Conservation (phyloP, 2,329 filamentous ascomycete genomes). For the Alternaria consortialis region DNA sequence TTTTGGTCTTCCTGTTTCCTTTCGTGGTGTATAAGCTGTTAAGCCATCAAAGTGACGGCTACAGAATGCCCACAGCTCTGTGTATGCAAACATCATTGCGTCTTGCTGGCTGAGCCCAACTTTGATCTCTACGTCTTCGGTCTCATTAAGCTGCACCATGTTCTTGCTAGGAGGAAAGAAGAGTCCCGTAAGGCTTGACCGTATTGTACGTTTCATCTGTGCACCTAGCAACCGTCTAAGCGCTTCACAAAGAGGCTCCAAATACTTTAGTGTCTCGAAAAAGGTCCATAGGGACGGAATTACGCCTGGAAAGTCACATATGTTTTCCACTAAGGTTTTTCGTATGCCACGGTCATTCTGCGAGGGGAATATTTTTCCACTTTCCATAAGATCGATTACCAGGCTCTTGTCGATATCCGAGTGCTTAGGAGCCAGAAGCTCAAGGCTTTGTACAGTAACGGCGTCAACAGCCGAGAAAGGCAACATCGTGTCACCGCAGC, state of each 20-base stretch:
- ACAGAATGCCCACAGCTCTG: slow-evolving; percentile 21
- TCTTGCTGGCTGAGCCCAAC: slow-evolving; percentile 5
- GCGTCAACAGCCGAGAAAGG: slow-evolving; percentile 11
- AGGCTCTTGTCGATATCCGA: slow-evolving; percentile 14
- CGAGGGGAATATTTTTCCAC: slow-evolving; percentile 16
- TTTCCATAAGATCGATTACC: slow-evolving; percentile 13
- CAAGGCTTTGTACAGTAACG: slow-evolving; percentile 16
- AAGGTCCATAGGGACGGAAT: slow-evolving; percentile 24
- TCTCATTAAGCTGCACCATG: slow-evolving; percentile 16
- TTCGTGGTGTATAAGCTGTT: slow-evolving; percentile 17
- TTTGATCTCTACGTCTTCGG: slow-evolving; percentile 14
- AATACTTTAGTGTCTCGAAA: slow-evolving; percentile 28
- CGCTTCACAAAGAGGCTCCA: slow-evolving; percentile 22
- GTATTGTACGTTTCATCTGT: slow-evolving; percentile 22
- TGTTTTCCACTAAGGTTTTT: slow-evolving; percentile 15
- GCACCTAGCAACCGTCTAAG: slow-evolving; percentile 20
- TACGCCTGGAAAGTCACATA: slow-evolving; percentile 8
- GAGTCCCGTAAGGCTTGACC: slow-evolving; percentile 14
- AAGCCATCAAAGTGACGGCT: slow-evolving; percentile 20
- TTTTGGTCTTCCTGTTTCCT: slow-evolving; percentile 17
- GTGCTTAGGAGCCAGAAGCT: slow-evolving; percentile 17
- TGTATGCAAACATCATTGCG: slow-evolving; percentile 15
- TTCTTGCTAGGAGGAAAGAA: slow-evolving; percentile 16
- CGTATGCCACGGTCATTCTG: slow-evolving; percentile 5
- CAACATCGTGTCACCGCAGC: slow-evolving; percentile 10